These are phyloP conservation scores for Candida insectorum DNA, from an alignment of 805 yeast genomes.

Conservation along the genomic window DNA sequence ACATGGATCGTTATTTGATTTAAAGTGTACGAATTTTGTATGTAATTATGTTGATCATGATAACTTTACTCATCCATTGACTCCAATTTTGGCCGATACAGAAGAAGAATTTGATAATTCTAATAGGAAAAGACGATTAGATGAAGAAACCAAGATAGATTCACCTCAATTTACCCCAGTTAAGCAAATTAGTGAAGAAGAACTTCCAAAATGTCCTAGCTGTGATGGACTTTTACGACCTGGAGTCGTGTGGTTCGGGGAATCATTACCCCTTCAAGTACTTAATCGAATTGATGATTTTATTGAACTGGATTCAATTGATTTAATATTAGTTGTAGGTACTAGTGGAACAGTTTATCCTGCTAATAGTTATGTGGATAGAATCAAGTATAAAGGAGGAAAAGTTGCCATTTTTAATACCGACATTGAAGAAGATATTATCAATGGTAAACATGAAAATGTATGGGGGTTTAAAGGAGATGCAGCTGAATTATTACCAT, in stretches of 20 bases:
- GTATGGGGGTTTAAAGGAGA: conserved; percentile 80
- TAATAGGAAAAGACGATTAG: conserved; percentile 10
- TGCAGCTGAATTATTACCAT: conserved; percentile 68
- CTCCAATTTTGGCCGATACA: conserved; percentile 45
- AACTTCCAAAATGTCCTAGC: conserved; percentile 73
- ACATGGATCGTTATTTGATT: conserved; percentile 74
- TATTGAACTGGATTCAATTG: conserved; percentile 53
- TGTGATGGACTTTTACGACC: conserved; percentile 74
- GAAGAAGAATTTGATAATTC: conserved; percentile 30
- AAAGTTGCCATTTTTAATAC: conserved; percentile 82
- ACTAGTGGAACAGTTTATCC: conserved; percentile 89
- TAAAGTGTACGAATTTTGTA: conserved; percentile 71
- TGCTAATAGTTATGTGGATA: conserved; percentile 85
- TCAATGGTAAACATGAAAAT: conserved; percentile 36
- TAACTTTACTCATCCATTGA: conserved; percentile 57
- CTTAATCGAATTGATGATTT: conserved; percentile 72
- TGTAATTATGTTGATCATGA: conserved; percentile 60
- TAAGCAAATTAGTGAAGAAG: conserved; percentile 43
- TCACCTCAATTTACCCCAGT: conserved; percentile 50
- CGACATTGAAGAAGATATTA: conserved; percentile 48
- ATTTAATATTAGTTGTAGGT: conserved; percentile 77
- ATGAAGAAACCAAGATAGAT: conserved; percentile 4
- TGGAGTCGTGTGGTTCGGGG: conserved; percentile 96
- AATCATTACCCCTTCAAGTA: conserved; percentile 62
- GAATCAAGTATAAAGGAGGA: conserved; percentile 71